Conservation (phyloP, 164 flowering plant species). For the Nymphaea thermarum region DNA sequence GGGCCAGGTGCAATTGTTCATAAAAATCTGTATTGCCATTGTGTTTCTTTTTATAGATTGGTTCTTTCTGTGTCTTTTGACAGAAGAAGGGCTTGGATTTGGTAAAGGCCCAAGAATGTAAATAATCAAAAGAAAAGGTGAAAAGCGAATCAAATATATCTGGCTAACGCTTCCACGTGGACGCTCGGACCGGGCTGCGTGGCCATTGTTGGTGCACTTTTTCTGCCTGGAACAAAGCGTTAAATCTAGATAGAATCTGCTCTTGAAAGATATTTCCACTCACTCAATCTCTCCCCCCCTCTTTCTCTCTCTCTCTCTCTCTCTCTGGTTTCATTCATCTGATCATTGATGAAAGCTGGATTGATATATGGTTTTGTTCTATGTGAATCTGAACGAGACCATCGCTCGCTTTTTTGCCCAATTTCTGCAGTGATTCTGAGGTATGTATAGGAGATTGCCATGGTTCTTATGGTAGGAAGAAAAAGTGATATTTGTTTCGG, state of each 20-base stretch:
- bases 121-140: constrained; percentile 2
- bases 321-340: too few species aligned
- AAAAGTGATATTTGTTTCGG: not conserved
- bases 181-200: constrained; percentile 4
- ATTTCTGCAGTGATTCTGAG: not conserved
- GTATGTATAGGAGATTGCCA: not conserved
- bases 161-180: constrained; percentile 37
- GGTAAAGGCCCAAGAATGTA: too few species aligned
- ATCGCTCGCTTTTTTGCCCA: not conserved
- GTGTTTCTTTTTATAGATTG: too few species aligned
- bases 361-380: not conserved
- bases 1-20: too few species aligned
- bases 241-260: not conserved
- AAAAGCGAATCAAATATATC: constrained; percentile 40
- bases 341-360: not conserved
- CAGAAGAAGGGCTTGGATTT: too few species aligned
- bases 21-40: too few species aligned
- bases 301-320: not conserved
- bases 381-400: not conserved
- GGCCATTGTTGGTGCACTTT: constrained; percentile 38
- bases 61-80: too few species aligned
- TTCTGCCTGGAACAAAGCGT: not conserved
- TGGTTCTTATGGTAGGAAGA: not conserved
- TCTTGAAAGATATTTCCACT: not conserved
- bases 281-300: not conserved